phyloP scores from a whole-genome alignment of 441 rosid genomes.

The Hura crepitans region DNA sequence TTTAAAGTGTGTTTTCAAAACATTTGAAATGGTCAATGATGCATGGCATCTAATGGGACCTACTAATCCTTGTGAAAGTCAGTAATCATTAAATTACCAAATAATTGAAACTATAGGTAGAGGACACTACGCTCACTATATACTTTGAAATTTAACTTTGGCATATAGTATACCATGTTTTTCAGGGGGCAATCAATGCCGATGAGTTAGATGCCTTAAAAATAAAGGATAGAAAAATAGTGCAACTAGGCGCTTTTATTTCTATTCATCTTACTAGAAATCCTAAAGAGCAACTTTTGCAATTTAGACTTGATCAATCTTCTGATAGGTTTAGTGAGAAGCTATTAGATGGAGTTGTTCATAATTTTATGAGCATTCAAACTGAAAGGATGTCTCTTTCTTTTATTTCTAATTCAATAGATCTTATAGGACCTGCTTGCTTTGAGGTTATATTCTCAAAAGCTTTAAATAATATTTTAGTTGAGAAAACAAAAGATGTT shows the following conservation, averaged over 20 bases:
- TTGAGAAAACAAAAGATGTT: slow-evolving; percentile 25
- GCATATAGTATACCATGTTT: slow-evolving; percentile 67
- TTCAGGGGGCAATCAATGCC: slow-evolving; percentile 43
- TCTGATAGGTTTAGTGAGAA: slow-evolving; percentile 60
- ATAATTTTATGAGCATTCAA: slow-evolving; percentile 73
- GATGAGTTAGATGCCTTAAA: slow-evolving; percentile 43
- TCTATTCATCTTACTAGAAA: slow-evolving; percentile 64
- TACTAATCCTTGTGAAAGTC: slow-evolving; percentile 38
- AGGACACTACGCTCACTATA: slow-evolving; percentile 77
- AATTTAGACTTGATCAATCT: slow-evolving; percentile 45
- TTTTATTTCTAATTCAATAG: slow-evolving; percentile 85
- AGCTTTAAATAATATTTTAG: slow-evolving; percentile 30
- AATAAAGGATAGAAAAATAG: slow-evolving; percentile 46
- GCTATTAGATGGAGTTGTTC: slow-evolving; percentile 59
- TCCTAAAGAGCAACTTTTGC: slow-evolving; percentile 54
- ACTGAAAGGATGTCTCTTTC: slow-evolving; percentile 76
- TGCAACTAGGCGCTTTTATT: slow-evolving; percentile 70
- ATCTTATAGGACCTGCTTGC: slow-evolving; percentile 76
- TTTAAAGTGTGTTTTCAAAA: slow-evolving; percentile 68
- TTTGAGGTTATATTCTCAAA: slow-evolving; percentile 92
- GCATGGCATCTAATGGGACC: slow-evolving; percentile 48
- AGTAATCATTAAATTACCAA: slow-evolving; percentile 34
- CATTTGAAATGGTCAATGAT: slow-evolving; percentile 66
- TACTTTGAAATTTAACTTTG: slow-evolving; percentile 84
- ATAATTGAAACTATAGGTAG: slow-evolving; percentile 38